Base-by-base conservation (phyloP, 106 monocot species). In the Allium sativum region DNA sequence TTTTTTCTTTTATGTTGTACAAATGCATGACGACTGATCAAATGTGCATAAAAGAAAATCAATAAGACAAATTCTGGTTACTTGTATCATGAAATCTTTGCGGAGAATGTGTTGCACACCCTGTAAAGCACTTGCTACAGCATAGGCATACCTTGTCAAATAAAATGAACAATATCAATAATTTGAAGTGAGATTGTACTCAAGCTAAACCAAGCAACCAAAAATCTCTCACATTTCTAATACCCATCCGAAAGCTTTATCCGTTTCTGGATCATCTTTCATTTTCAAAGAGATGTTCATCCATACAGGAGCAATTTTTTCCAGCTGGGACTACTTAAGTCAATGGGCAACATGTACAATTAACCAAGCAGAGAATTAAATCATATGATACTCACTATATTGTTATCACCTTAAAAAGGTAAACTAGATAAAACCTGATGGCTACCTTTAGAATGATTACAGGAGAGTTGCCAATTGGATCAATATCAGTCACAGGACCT, bases 31-130 rank as follows among this genome's bases (percentile, higher is more conserved):
- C 7, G 19, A 31, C 0, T 56, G 43, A 59, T 11, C 8, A 18
- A 42, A 10, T 7, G 1, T 48, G 13, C 15, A 11, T 17, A 3
- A 31, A 13, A 53, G 7, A 56, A 46, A 62, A 31, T 31, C 31
- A 31, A 31, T 31, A 47, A 48, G 2, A 12, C 12, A 52, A 3
- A 17, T 20, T 15, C 3, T 14, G 9, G 41, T 15, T 60, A 89
- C 93, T 84, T 93, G 93, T 73, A 93, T 84, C 93, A 93, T 93
- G 65, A 93, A 93, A 76, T 93, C 84, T 71, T 93, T 93, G 44
- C 67, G 87, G 52, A 93, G 87, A 68, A 79, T 79, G 65, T 93
- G 87, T 21, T 79, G 87, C 61, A 93, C 92, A n/a, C 84, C 87
- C 72, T 93, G 92, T 70, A 93, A 70, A 44, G 92, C 92, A 77